Base-by-base conservation (phyloP, 75 land plant genomes). In the Azolla pinnata region DNA sequence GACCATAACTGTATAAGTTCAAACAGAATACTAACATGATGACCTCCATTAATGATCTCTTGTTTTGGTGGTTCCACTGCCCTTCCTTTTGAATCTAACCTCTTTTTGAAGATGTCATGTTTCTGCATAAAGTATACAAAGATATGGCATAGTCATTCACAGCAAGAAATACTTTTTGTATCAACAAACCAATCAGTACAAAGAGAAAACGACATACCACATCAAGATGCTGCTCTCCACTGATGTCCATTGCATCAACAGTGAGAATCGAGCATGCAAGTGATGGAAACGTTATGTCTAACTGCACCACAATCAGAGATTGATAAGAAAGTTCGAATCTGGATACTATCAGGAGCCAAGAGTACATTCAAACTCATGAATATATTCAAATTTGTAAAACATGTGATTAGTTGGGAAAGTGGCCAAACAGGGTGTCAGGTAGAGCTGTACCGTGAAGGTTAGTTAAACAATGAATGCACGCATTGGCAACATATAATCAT, bases 171-270 rank as follows among this genome's bases (percentile, higher is more conserved):
- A n/a, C n/a, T n/a, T n/a, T n/a, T n/a, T n/a, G n/a, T n/a, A n/a
- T n/a, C n/a, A n/a, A n/a, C n/a, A n/a, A n/a, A n/a, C n/a, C n/a
- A n/a, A n/a, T n/a, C n/a, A n/a, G n/a, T n/a, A n/a, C 21, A 14
- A 3, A 46, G 49, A 46, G 14, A 3, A n/a, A 57, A 48, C 30
- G 14, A 65, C 82, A 26, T 76, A 95, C 99, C 54, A 95, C 79
- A 72, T 95, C 97, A 65, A 81, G 83, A 56, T 95, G 99, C 58
- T 95, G 91, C 76, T 95, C 99, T 38, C 99, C 99, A 71, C 99
- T 95, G 31, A 95, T 82, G 63, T 95, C 99, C 88, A 95, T 83
- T 34, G 97, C 83, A 78, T 95, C 97, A 52, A 95, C 69, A 70
- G 91, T 95, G 60, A 95, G 62, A 38, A 95, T 69, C 2, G 99